phyloP scores from a whole-genome alignment of 768 basidiomycete species.

The Boletus barrowsii region DNA sequence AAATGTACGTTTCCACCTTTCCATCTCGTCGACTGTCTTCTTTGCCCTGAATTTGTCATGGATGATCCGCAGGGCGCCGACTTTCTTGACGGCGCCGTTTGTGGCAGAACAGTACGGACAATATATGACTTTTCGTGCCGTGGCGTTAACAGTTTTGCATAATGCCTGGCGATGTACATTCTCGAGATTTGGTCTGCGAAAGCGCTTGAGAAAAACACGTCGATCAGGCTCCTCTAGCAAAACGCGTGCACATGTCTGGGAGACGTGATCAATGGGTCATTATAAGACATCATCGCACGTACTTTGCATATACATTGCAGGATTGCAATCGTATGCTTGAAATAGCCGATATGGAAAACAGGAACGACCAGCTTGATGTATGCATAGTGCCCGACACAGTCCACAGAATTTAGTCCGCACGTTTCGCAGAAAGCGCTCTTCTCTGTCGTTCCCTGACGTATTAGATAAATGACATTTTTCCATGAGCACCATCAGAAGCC shows the following conservation, averaged over 20 bases:
- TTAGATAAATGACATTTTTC: background rate
- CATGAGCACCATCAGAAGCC: slow-evolving; percentile 22
- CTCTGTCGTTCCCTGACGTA: slow-evolving; percentile 83
- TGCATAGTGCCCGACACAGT: slow-evolving; percentile 97
- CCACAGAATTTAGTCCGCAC: slow-evolving; percentile 85
- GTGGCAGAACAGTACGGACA: slow-evolving; percentile 92
- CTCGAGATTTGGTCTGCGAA: slow-evolving; percentile 87
- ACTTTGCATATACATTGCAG: slow-evolving; percentile 98
- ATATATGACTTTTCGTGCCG: slow-evolving; percentile 85
- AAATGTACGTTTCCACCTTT: slow-evolving; percentile 83
- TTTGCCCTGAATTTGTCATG: slow-evolving; percentile 97
- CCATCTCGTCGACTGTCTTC: slow-evolving; percentile 86
- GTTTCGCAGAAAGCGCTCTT: slow-evolving; percentile 93
- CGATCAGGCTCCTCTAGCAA: slow-evolving; percentile 86
- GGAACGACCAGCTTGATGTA: slow-evolving; percentile 97
- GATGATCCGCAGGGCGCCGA: slow-evolving; percentile 90
- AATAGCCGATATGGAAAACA: slow-evolving; percentile 98
- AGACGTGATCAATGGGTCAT: background rate
- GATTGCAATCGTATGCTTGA: slow-evolving; percentile 91
- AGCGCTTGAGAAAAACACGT: slow-evolving; percentile 80
- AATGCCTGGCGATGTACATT: slow-evolving; percentile 84
- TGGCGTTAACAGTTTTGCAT: slow-evolving; percentile 79
- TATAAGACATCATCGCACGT: background rate
- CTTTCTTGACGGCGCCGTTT: slow-evolving; percentile 96
- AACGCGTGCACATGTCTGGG: slow-evolving; percentile 86